A percentile compares a stretch with the other conserved stretches of the same genome.
Conservation (phyloP, 345 rosid genomes). For the Lepidium aucheri region DNA sequence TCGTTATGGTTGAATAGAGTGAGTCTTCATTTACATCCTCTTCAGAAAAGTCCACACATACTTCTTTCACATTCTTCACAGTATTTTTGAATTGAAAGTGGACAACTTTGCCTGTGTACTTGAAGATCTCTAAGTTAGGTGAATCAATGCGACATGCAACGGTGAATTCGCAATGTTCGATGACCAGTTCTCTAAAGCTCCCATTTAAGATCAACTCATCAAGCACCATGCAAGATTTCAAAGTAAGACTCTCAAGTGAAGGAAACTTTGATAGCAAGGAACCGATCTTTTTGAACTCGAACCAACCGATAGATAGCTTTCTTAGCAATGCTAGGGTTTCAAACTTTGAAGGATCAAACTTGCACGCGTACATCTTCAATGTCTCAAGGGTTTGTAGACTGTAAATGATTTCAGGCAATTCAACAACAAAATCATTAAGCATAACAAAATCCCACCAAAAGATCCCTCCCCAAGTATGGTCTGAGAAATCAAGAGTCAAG, state of each 20-base stretch:
- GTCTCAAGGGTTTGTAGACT: conserved; percentile 7
- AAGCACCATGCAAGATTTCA: not conserved
- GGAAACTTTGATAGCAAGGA: not conserved
- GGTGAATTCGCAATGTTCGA: not conserved
- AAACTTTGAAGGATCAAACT: not conserved
- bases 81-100: not conserved
- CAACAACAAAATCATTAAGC: not conserved
- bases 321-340: not conserved
- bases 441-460: not conserved
- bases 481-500: conserved; percentile 32
- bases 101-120: not conserved
- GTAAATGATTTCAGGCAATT: conserved; percentile 27
- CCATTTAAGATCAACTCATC: not conserved
- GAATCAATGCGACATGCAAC: no score
- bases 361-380: conserved; percentile 25
- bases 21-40: not conserved
- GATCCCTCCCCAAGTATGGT: conserved; percentile 24
- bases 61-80: not conserved
- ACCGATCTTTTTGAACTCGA: not conserved
- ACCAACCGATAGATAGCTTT: not conserved
- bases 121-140: not conserved
- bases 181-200: not conserved
- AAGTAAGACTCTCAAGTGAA: not conserved
- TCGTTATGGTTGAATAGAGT: not conserved
- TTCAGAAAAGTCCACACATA: not conserved